phyloP scores from a whole-genome alignment of 1,139 yeast species.

The Candida frijolesensis region DNA sequence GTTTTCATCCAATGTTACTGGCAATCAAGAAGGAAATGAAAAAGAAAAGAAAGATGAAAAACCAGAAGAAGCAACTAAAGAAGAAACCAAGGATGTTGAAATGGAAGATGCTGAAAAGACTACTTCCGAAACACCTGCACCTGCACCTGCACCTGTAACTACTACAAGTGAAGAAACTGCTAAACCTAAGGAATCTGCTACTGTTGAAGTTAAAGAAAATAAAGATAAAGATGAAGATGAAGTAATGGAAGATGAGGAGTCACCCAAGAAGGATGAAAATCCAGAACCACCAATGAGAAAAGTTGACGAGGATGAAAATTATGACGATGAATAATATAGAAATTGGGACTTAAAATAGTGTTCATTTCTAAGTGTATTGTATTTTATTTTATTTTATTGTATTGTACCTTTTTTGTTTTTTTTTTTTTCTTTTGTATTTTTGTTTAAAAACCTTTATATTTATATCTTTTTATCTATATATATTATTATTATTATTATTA shows the following conservation, averaged over 20 bases:
- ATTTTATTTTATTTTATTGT: constrained; percentile 1
- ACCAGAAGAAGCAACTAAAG: background rate
- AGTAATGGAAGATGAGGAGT: constrained; percentile 33
- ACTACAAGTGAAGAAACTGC: constrained; percentile 9
- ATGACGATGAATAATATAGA: constrained; percentile 61
- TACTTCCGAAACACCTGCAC: constrained; percentile 11
- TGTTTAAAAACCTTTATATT: background rate
- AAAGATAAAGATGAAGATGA: constrained; percentile 43
- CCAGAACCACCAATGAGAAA: constrained; percentile 73
- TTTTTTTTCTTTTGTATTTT: background rate
- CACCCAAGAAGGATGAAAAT: constrained; percentile 24
- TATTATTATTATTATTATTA: constrained; percentile 1
- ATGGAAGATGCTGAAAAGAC: constrained; percentile 4
- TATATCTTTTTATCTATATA: background rate
- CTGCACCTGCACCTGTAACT: constrained; percentile 11
- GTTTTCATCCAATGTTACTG: constrained; percentile 27
- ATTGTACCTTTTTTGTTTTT: constrained; percentile 4
- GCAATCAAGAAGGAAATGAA: constrained; percentile 14
- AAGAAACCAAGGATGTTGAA: constrained; percentile 4
- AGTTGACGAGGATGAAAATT: constrained; percentile 81
- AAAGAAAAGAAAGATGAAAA: background rate
- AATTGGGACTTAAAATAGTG: background rate
- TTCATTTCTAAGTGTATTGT: background rate
- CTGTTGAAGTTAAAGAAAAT: background rate
- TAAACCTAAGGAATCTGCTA: background rate